Percentiles rank a stretch among this genome's conserved stretches.
phyloP scores from a whole-genome alignment of 768 basidiomycete genomes.

The Coprinellus aureogranulatus region DNA sequence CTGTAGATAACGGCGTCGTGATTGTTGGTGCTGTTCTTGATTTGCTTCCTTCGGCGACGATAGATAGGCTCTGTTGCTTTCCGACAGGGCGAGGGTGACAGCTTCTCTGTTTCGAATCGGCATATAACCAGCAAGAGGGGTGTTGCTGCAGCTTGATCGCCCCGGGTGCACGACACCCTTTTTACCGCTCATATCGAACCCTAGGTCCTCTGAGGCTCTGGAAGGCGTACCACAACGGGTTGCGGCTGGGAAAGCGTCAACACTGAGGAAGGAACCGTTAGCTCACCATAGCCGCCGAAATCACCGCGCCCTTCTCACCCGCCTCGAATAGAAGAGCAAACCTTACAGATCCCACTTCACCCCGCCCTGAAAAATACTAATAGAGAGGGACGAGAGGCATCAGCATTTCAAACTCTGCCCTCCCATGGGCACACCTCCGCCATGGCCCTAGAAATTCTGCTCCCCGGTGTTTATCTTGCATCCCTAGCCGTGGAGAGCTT shows the following conservation, averaged over 20 bases:
- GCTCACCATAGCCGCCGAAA: not conserved
- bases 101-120: not conserved
- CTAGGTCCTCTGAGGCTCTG: too few species aligned
- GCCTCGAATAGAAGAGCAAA: not conserved
- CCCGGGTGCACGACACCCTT: too few species aligned
- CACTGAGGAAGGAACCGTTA: not conserved
- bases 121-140: not conserved
- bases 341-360: not conserved
- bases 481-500: slow-evolving; percentile 9
- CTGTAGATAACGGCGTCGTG: not conserved
- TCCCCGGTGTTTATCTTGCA: slow-evolving; percentile 5
- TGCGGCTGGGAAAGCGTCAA: too few species aligned
- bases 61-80: not conserved
- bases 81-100: not conserved
- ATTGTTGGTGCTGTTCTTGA: not conserved
- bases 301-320: not conserved
- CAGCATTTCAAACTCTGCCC: not conserved
- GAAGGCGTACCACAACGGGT: too few species aligned
- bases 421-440: not conserved
- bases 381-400: too few species aligned
- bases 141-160: not conserved
- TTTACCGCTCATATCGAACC: too few species aligned
- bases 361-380: too few species aligned
- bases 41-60: slow-evolving; percentile 1
- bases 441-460: slow-evolving; percentile 5